Percentiles rank a stretch among this genome's conserved stretches.
These are phyloP conservation scores for Fusarium palustre DNA, from an alignment of 2,329 filamentous ascomycete species.

Conservation along the genomic window DNA sequence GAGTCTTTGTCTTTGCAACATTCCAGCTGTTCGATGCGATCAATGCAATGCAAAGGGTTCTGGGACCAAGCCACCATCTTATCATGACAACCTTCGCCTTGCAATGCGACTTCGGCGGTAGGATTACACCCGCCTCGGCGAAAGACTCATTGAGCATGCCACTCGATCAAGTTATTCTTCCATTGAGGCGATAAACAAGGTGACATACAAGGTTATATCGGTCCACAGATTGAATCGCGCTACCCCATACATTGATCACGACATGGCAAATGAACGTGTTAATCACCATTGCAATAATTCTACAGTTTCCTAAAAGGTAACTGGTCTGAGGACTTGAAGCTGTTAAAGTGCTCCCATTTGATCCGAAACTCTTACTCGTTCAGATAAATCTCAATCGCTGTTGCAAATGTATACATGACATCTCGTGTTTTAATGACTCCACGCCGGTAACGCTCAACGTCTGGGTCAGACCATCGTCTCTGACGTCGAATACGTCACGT, in stretches of 20 bases:
- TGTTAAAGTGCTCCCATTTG: not conserved
- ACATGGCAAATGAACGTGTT: not conserved
- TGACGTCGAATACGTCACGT: constrained; percentile 11
- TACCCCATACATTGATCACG: not conserved
- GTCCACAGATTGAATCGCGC: not conserved
- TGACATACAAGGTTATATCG: not conserved
- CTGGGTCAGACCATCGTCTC: constrained; percentile 1
- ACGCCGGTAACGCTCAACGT: not conserved
- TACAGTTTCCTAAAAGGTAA: not conserved
- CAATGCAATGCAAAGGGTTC: not conserved
- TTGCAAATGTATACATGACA: not conserved
- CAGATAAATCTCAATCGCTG: not conserved
- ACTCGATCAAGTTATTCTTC: not conserved
- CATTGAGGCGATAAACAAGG: not conserved
- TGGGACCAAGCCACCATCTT: not conserved
- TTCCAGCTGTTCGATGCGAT: not conserved
- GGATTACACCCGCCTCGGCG: not conserved
- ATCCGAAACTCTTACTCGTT: not conserved
- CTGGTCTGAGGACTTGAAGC: not conserved
- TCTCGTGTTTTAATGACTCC: constrained; percentile 3
- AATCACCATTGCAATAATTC: no score
- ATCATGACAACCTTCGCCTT: not conserved
- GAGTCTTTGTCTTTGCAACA: not conserved
- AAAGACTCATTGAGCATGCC: not conserved
- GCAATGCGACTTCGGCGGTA: constrained; percentile 1